phyloP scores from a whole-genome alignment of 352 stramenopile species.

The Globisporangium camurandrum region DNA sequence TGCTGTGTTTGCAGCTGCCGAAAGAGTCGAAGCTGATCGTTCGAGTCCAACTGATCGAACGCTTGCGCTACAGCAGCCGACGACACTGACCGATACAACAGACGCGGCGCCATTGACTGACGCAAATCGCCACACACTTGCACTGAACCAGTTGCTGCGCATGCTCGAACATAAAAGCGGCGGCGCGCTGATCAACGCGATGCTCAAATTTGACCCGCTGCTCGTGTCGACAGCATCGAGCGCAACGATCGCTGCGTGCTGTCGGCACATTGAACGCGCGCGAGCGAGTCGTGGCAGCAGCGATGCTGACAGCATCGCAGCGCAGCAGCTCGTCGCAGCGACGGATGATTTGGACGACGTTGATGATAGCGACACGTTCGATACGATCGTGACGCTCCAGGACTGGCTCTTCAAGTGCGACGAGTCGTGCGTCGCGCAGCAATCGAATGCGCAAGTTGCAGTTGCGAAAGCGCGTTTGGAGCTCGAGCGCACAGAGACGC shows the following conservation, averaged over 20 bases:
- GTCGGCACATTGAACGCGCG: slow-evolving; percentile 10
- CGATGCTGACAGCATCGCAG: slow-evolving; percentile 16
- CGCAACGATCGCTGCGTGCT: slow-evolving; percentile 34
- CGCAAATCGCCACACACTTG: slow-evolving; percentile 15
- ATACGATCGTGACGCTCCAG: slow-evolving; percentile 41
- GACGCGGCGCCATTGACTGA: background rate
- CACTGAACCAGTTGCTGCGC: slow-evolving; percentile 28
- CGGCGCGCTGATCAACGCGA: slow-evolving; percentile 37
- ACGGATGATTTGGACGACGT: slow-evolving; percentile 8
- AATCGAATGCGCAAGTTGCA: slow-evolving; percentile 25
- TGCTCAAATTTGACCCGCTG: slow-evolving; percentile 55
- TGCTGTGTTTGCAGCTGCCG: background rate
- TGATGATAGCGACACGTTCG: slow-evolving; percentile 2
- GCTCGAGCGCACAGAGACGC: slow-evolving; percentile 41
- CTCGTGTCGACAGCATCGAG: slow-evolving; percentile 25
- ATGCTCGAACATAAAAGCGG: slow-evolving; percentile 39
- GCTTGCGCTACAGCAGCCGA: too few species aligned
- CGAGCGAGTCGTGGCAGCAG: slow-evolving; percentile 9
- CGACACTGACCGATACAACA: background rate
- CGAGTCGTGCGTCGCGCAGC: slow-evolving; percentile 34
- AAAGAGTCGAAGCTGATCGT: too few species aligned
- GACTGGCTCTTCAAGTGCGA: slow-evolving; percentile 56
- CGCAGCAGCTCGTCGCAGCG: slow-evolving; percentile 2
- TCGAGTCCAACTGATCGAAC: too few species aligned
- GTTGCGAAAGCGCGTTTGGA: slow-evolving; percentile 35